Evolutionary conservation across 2,329 filamentous ascomycete genomes (phyloP), one percentile per base, ranked within the genome.

Genomic region (Colletotrichum sp.): DNA sequence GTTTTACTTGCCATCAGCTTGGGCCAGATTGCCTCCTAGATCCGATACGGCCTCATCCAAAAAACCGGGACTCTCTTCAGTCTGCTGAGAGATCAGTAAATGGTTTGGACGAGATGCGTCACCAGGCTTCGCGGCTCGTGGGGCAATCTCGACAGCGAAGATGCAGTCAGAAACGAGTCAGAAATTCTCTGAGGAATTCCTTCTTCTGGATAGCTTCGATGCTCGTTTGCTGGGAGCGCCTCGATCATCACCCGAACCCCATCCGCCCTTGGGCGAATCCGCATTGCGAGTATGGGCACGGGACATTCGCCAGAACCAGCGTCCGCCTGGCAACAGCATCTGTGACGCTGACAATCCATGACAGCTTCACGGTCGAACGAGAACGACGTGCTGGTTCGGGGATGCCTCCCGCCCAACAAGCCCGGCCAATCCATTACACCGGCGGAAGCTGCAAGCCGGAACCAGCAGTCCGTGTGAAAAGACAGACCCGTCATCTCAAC

Each of bases 401-500:
- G 12, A 26, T 68, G 32, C 21, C 24, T 34, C 32, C 62, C 28
- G 59, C 30, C 32, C 60, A 26, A 59, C 16, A 15, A 66, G 6
- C 24, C 68, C 63, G 70, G 73, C 69, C n/a, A 62, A 68, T 39
- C 26, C 30, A 68, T 59, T 30, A n/a, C 64, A 34, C 70, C 57
- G 44, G 49, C 57, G 69, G 73, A 59, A 65, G 32, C 16, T 63
- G 36, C 28, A 28, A 64, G 64, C 73, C 64, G 69, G 68, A 24
- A 63, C 36, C 24, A n/a, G 21, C 30, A 39, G 26, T 30, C 66
- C 63, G n/a, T 77, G 62, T 55, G 72, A n/a, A 76, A 44, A n/a
- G 30, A 12, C 49, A 72, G 49, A 52, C 64, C 72, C 72, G 49
- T 72, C 72, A 76, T 76, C 72, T 60, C 64, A 77, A 67, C 34